These are phyloP conservation scores for Candida krabiensis DNA, from an alignment of 805 yeast species.

Conservation along the genomic window DNA sequence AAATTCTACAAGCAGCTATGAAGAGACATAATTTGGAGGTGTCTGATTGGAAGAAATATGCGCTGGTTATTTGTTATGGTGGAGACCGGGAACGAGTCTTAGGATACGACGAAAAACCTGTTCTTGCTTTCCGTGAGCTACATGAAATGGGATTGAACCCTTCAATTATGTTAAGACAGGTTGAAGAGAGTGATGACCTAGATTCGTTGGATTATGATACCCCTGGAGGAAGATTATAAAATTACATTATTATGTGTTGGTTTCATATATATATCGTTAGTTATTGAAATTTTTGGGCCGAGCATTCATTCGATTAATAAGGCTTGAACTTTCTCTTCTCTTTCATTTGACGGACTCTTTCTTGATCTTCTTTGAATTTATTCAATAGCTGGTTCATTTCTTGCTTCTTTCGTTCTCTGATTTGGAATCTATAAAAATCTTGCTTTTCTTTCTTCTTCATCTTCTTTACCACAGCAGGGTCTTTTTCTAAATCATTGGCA, in stretches of 20 bases:
- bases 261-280: too few relatives aligned
- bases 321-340: conserved; percentile 86
- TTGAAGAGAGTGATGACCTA: conserved; percentile 51
- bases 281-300: too few relatives aligned
- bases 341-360: conserved; percentile 72
- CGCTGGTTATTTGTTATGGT: conserved; percentile 84
- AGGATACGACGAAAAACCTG: conserved; percentile 86
- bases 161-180: conserved; percentile 85
- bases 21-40: conserved; percentile 74
- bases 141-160: conserved; percentile 87
- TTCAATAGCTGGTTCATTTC: conserved; percentile 85
- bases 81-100: conserved; percentile 87
- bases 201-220: conserved; percentile 29
- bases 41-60: conserved; percentile 86
- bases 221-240: conserved; percentile 43
- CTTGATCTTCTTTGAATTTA: conserved; percentile 90
- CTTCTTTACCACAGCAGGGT: conserved; percentile 44
- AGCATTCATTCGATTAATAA: conserved; percentile 46
- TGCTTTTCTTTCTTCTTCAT: conserved; percentile 73
- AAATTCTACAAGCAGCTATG: conserved; percentile 85
- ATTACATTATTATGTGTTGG: not conserved
- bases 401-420: conserved; percentile 87
- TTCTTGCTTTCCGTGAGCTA: conserved; percentile 76
- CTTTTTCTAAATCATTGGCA: conserved; percentile 28
- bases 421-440: conserved; percentile 95